Evolutionary conservation across 768 basidiomycete genomes (phyloP), one percentile per base, ranked within the genome.

Genomic region (Hirschioporus abietinus): DNA sequence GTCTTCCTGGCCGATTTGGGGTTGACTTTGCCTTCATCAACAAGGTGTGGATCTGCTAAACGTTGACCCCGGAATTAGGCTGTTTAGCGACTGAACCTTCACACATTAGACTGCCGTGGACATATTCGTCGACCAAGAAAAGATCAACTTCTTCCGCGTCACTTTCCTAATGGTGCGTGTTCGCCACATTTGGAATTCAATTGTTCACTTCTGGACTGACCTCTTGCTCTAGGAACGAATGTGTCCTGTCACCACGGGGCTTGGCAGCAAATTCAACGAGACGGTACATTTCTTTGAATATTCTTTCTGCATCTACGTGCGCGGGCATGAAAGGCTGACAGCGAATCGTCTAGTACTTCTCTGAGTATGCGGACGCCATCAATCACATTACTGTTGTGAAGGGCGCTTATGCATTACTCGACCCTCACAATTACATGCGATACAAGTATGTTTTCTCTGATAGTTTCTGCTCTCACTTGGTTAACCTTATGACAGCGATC

Each of bases 391-490:
- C 81, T 1, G 24, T 72, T 36, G 73, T 68, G 1, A 81, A 83
- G 68, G 79, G 77, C 12, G 80, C 76, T 24, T 82, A 81, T 61
- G 80, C 81, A 0, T 67, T 83, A 24, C 69, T 83, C 61, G 82
- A 83, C 66, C 80, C 81, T 8, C 81, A 82, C 68, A 82, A 82
- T 66, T 82, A 82, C 66, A 83, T 83, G 82, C 76, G 81, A 64
- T 82, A 81, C 75, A 81, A 81, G 81, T 82, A 63, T 60, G 73
- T 30, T n/a, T 63, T 58, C 60, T 30, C 57, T 57, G 62, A 12
- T 63, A 17, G 35, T 59, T 7, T 63, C 7, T 35, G 9, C 15
- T 27, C 18, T 17, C 18, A 60, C 61, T 60, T 35, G 36, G 34
- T 17, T 18, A 12, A 58, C 1, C 20, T 59, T 23, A 10, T 68